Base-by-base conservation (phyloP, 768 basidiomycete species). In the Calocera cornea region DNA sequence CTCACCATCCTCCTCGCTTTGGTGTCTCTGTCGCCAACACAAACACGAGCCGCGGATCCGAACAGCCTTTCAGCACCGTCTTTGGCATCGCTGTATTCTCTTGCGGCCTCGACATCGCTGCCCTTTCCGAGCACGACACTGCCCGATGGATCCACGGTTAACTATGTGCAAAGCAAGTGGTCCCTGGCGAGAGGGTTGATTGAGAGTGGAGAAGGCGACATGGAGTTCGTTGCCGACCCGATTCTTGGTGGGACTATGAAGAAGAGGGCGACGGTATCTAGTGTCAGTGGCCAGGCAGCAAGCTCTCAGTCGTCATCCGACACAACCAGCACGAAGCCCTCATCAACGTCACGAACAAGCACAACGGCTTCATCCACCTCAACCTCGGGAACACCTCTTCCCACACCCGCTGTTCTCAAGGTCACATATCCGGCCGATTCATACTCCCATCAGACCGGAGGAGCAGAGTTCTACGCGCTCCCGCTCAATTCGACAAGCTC, bases 61-160 rank as follows among this genome's bases (percentile, higher is more conserved):
- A 47, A 24, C 44, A 47, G 19, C 7, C 16, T 47, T 47, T 47
- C 44, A 47, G 44, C 44, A 47, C 5, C 8, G 5, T 47, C 44
- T 17, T 47, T 86, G 40, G 85, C 86, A 33, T 75, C 81, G 0
- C 79, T 77, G 68, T 87, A 81, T 73, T 78, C 78, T 12, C 80
- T 88, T 64, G 77, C 84, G 14, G 84, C 85, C 1, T 85, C 84
- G 73, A 89, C 87, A 1, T 73, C 78, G 2, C 75, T 89, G 17
- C 82, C 87, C 2, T 90, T 87, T 72, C 88, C 89, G 27, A 80
- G 83, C 2, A 79, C 84, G 2, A 87, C 86, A 0, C 81, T 82
- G 67, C 72, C 79, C n/a, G 77, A 81, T 40, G 71, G 73, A 33
- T 81, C 85, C 65, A 75, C 88, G 0, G 79, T 83, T 69, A 74